Conservation (phyloP, 2,329 filamentous ascomycete genomes). For the Beauveria scarabaeidicola region DNA sequence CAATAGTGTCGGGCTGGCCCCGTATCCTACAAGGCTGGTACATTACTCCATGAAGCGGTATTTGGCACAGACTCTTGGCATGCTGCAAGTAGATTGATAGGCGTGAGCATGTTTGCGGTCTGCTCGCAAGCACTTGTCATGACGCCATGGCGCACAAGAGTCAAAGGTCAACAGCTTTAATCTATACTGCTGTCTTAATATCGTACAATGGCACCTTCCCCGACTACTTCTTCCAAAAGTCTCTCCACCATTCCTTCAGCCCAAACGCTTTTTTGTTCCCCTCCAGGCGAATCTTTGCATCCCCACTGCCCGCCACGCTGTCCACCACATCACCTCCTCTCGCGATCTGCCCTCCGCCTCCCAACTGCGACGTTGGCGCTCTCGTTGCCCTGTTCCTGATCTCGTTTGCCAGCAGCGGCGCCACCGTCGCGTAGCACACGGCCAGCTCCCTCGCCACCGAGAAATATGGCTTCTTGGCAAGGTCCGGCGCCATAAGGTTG, state of each 20-base stretch:
- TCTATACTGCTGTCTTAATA: not conserved
- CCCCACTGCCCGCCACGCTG: slow-evolving; percentile 42
- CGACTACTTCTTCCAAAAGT: slow-evolving; percentile 48
- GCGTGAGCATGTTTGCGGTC: not conserved
- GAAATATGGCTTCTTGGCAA: slow-evolving; percentile 91
- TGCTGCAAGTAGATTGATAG: not conserved
- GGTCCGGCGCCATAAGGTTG: slow-evolving; percentile 86
- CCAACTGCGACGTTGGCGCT: slow-evolving; percentile 29
- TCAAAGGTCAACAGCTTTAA: not conserved
- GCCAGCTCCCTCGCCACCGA: slow-evolving; percentile 72
- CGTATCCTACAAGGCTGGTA: not conserved
- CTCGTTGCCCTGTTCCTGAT: slow-evolving; percentile 60
- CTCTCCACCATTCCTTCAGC: slow-evolving; percentile 81
- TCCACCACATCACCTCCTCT: slow-evolving; percentile 46
- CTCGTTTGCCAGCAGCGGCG: slow-evolving; percentile 61
- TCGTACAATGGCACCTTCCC: not conserved
- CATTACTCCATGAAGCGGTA: not conserved
- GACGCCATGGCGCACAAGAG: not conserved
- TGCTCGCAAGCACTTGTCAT: not conserved
- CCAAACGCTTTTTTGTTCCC: slow-evolving; percentile 71
- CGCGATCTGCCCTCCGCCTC: slow-evolving; percentile 23
- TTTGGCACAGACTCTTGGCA: not conserved
- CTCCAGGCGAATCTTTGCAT: slow-evolving; percentile 59
- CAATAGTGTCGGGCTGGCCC: slow-evolving; percentile 1
- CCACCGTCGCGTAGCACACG: slow-evolving; percentile 77